Evolutionary conservation across 1,139 yeast species (phyloP).

Genomic region (Spathaspora sp.): DNA sequence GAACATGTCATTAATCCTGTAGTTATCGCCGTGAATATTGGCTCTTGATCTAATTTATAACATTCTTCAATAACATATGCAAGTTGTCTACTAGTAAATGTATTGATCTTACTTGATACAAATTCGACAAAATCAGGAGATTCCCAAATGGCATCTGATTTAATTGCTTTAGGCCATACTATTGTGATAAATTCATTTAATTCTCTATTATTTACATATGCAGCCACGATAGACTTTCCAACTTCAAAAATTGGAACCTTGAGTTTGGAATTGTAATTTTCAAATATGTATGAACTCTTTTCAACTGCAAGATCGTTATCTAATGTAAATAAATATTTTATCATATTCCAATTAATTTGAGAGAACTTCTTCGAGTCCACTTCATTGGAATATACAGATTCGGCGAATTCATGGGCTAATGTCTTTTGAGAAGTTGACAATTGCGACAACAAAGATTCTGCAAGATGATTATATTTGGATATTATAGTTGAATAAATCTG

Average conservation of each 20-base stretch:
- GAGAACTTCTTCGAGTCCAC: constrained; percentile 16
- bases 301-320: constrained; percentile 53
- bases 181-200: constrained; percentile 44
- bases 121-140: constrained; percentile 28
- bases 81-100: constrained; percentile 51
- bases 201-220: constrained; percentile 61
- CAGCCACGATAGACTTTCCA: constrained; percentile 42
- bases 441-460: constrained; percentile 38
- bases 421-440: constrained; percentile 45
- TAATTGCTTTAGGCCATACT: constrained; percentile 44
- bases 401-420: constrained; percentile 47
- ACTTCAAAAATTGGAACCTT: constrained; percentile 17
- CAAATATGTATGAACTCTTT: constrained; percentile 28
- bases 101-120: constrained; percentile 40
- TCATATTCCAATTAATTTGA: constrained; percentile 42
- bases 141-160: constrained; percentile 23
- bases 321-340: constrained; percentile 43
- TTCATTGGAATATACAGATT: constrained; percentile 31
- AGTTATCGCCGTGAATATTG: constrained; percentile 36
- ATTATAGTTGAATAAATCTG: constrained; percentile 39
- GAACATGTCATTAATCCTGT: constrained; percentile 37
- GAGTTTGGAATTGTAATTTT: constrained; percentile 14
- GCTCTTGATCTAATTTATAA: constrained; percentile 13
- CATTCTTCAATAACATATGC: constrained; percentile 16
- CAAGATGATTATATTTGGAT: constrained; percentile 26